phyloP scores from a whole-genome alignment of 2,329 filamentous ascomycete genomes.

The Orbilia javanica region DNA sequence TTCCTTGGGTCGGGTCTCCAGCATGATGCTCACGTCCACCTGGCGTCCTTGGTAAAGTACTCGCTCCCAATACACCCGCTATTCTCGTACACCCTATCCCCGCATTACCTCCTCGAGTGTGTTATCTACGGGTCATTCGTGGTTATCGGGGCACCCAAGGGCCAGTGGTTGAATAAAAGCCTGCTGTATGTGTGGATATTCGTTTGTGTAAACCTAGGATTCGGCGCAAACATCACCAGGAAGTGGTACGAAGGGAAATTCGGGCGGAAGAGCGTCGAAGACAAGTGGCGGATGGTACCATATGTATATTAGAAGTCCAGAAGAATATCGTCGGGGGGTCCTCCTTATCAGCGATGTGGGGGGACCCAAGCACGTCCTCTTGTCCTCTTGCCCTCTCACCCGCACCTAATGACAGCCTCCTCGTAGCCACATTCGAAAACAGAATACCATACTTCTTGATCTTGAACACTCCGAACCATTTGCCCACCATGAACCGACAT shows the following conservation, averaged over 20 bases:
- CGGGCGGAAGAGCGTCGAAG: slow-evolving; percentile 73
- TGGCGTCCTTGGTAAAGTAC: slow-evolving; percentile 82
- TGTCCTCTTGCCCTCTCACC: background rate
- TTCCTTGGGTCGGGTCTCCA: slow-evolving; percentile 79
- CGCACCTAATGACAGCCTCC: slow-evolving; percentile 1
- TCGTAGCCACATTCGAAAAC: background rate
- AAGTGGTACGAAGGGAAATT: slow-evolving; percentile 84
- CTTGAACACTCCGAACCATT: background rate
- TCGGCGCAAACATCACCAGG: slow-evolving; percentile 82
- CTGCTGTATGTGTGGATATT: slow-evolving; percentile 78
- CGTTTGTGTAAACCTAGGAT: slow-evolving; percentile 81
- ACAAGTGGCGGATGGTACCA: slow-evolving; percentile 37
- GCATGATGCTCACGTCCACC: slow-evolving; percentile 77
- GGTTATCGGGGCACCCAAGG: slow-evolving; percentile 77
- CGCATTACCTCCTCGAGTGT: slow-evolving; percentile 93
- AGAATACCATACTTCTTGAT: background rate
- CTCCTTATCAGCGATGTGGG: slow-evolving; percentile 16
- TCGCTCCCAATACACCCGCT: slow-evolving; percentile 79
- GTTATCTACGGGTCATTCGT: slow-evolving; percentile 84
- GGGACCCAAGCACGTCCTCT: background rate
- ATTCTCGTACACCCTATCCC: slow-evolving; percentile 81
- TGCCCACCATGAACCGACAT: background rate
- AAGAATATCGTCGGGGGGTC: background rate
- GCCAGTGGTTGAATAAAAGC: slow-evolving; percentile 77
- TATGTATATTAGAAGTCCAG: slow-evolving; percentile 36